Conservation (phyloP, 225 moss, liverwort and hornwort genomes). For the Rhytidiadelphus loreus region DNA sequence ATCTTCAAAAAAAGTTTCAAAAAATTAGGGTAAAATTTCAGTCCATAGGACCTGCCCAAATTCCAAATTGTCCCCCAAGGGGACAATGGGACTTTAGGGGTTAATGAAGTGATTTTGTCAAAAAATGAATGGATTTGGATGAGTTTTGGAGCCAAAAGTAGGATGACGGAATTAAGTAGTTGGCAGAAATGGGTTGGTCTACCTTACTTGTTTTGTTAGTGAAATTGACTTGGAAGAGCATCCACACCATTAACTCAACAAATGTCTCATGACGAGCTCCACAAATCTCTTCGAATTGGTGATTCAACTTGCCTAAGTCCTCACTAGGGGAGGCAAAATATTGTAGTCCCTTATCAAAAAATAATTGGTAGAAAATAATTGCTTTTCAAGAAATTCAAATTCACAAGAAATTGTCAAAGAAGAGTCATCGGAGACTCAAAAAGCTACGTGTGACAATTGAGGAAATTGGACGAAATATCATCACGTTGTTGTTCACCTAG, state of each 20-base stretch:
- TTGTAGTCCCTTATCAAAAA: neutral
- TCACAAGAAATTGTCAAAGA: neutral
- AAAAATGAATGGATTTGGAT: no score
- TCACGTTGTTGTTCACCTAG: neutral
- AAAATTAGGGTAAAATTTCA: no score
- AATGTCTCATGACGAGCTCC: neutral
- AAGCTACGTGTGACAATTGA: neutral
- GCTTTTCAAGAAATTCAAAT: neutral
- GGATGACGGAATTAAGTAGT: no score
- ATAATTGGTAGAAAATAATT: accelerated
- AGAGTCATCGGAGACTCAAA: accelerated
- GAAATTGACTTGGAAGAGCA: neutral
- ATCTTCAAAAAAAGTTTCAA: no score
- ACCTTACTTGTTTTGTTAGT: neutral
- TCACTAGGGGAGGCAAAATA: accelerated
- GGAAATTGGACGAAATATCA: neutral
- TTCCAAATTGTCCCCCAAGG: no score
- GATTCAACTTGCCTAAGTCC: neutral
- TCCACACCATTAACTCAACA: neutral
- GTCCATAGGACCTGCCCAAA: no score
- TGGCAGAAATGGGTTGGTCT: no score
- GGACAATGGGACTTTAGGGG: no score
- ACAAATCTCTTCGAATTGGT: neutral
- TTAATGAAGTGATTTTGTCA: no score
- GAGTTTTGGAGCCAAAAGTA: no score